These are phyloP conservation scores for Boletales sp. DNA, from an alignment of 768 basidiomycete species.

Conservation along the genomic window DNA sequence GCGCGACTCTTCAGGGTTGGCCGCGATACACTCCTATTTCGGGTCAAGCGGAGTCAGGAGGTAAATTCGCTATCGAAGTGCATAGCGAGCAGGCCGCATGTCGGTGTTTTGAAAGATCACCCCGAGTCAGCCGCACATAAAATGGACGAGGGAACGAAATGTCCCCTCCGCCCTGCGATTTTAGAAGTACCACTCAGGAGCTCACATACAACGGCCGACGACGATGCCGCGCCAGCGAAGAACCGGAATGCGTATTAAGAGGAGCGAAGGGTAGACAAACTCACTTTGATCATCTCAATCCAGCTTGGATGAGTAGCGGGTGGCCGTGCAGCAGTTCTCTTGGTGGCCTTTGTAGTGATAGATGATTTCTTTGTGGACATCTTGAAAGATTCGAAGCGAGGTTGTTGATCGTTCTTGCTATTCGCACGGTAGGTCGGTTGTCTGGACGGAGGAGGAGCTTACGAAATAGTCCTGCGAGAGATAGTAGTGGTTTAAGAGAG, in stretches of 20 bases:
- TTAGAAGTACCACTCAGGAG: conserved; percentile 16
- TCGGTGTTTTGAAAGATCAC: conserved; percentile 3
- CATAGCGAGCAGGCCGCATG: conserved; percentile 3
- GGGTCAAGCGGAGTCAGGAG: conserved; percentile 19
- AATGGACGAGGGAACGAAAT: conserved; percentile 9
- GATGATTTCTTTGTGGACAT: conserved; percentile 45
- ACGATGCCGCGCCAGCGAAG: conserved; percentile 4
- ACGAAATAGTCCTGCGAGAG: conserved; percentile 29
- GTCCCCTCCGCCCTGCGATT: conserved; percentile 42
- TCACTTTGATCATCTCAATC: conserved; percentile 83
- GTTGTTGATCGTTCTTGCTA: conserved; percentile 15
- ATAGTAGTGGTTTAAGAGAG: conserved; percentile 48
- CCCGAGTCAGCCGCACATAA: conserved; percentile 11
- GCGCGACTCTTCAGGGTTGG: conserved; percentile 71
- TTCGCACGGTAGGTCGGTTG: conserved; percentile 12
- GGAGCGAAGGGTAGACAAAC: conserved; percentile 18
- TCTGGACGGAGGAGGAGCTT: conserved; percentile 11
- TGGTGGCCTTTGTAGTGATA: conserved; percentile 41
- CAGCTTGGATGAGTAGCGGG: conserved; percentile 44
- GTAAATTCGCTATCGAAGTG: conserved; percentile 7
- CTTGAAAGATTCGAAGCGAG: conserved; percentile 15
- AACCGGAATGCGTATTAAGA: conserved; percentile 12
- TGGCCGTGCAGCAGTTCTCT: conserved; percentile 32
- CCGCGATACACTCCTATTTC: conserved; percentile 77
- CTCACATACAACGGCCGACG: conserved; percentile 7